Conservation (phyloP, 1,284 basidiomycete species). For the Ustilago sp. region DNA sequence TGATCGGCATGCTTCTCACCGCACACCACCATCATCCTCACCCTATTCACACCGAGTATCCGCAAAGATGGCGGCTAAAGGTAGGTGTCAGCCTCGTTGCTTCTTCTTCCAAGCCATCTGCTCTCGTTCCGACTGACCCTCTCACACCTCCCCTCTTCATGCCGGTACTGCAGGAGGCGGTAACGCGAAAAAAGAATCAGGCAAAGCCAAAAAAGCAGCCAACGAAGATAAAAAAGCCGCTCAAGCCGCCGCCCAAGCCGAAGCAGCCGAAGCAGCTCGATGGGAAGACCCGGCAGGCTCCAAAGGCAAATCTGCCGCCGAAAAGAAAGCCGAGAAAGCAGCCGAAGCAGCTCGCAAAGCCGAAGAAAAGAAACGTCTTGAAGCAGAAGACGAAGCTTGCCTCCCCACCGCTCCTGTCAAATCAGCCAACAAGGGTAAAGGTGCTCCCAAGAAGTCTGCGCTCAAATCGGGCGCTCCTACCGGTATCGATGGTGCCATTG, state of each 20-base stretch:
- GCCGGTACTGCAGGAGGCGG: conserved; percentile 16
- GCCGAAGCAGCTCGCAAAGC: conserved; percentile 72
- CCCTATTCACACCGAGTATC: not conserved
- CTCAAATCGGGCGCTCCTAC: conserved; percentile 36
- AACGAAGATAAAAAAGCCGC: conserved; percentile 82
- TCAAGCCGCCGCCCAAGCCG: conserved; percentile 76
- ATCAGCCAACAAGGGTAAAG: conserved; percentile 71
- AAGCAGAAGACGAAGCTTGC: conserved; percentile 85
- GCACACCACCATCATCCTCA: not conserved
- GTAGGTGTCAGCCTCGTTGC: conserved; percentile 4
- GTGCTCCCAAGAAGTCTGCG: conserved; percentile 39
- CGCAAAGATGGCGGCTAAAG: conserved; percentile 35
- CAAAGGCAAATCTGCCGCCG: conserved; percentile 77
- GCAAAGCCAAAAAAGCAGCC: conserved; percentile 86
- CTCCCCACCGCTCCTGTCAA: conserved; percentile 78
- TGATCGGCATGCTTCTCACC: not conserved
- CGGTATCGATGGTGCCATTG: conserved; percentile 57
- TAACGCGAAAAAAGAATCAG: conserved; percentile 57
- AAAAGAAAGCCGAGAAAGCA: conserved; percentile 77
- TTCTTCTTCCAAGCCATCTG: not conserved
- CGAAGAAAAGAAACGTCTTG: conserved; percentile 72
- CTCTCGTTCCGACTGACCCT: not conserved
- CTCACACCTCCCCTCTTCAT: not conserved
- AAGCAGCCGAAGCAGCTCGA: conserved; percentile 77
- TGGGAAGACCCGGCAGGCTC: conserved; percentile 78